Evolutionary conservation across 805 yeast genomes (phyloP), one percentile per base, ranked within the genome.

Genomic region (Yamadazyma phyllophila): DNA sequence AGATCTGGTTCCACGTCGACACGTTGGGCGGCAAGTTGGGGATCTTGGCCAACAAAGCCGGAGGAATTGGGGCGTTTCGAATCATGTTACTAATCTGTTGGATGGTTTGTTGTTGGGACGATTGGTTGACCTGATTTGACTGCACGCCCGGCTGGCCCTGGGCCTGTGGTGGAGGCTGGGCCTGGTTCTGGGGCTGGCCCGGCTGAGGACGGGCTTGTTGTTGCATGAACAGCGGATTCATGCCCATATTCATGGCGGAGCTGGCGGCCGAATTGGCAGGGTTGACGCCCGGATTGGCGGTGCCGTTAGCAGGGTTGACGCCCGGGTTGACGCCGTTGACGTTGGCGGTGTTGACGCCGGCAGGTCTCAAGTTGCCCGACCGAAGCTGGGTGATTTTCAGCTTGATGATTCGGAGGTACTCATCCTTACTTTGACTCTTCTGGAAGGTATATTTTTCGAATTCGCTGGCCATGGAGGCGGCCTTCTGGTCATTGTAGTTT

Each of bases 1-100:
- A 80, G 26, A 88, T 80, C 59, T 82, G 87, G 16, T 81, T 78
- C 96, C 96, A 90, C 6, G 95, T 87, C 53, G 78, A 83, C 26
- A 83, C 83, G 41, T 82, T 84, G 11, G 83, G 83, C 0, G 97
- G 97, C 29, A 88, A 69, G 39, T 78, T 83, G 8, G 96, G 95
- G 39, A 88, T 77, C 55, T 79, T 79, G 43, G 76, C 72, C 15
- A 88, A 65, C 20, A 88, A 62, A 2, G 80, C 78, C 12, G 77
- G 78, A 0, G 96, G 96, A 41, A 90, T 88, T 2, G 88, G 89
- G 2, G 81, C 67, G 36, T 79, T 80, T 50, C 83, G 78, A 59
- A 87, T 72, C 52, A 76, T 60, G 41, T 62, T 61, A 36, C 64
- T 58, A 43, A 71, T 63, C 47, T 67, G 72, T 44, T 66, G 70